Evolutionary conservation across 331 rosid species (phyloP).

Genomic region (Prunus yedoensis): DNA sequence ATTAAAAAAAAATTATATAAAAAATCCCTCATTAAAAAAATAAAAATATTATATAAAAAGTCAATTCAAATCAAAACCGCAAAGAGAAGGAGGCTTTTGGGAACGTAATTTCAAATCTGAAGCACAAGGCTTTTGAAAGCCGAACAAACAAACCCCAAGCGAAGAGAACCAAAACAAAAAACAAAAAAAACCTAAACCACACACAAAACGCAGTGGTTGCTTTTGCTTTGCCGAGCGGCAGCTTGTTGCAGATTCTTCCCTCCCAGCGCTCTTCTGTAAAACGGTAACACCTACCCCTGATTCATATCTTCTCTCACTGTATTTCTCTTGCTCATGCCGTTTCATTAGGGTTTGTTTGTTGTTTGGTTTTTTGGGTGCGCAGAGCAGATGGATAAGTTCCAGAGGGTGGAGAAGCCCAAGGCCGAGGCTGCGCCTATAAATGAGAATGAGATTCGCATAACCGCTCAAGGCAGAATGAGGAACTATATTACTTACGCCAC

Average conservation of each 20-base stretch:
- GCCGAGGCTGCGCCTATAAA: slow-evolving; percentile 47
- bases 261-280: neutral
- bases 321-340: neutral
- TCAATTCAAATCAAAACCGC: neutral
- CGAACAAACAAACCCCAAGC: neutral
- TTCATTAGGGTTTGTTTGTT: neutral
- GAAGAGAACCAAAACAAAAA: neutral
- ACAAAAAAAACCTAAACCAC: neutral
- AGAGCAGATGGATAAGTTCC: slow-evolving; percentile 67
- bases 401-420: slow-evolving; percentile 80
- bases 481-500: slow-evolving; percentile 76
- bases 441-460: slow-evolving; percentile 56
- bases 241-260: neutral
- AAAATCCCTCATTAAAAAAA: too few species aligned
- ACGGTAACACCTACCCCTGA: neutral
- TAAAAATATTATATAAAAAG: too few species aligned
- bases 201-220: too few species aligned
- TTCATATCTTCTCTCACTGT: neutral
- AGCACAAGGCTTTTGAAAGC: neutral
- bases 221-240: too few species aligned
- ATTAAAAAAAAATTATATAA: too few species aligned
- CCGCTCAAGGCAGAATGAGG: slow-evolving; percentile 72
- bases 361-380: neutral
- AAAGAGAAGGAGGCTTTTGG: neutral
- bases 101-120: slow-evolving; percentile 16